Conservation (phyloP, 371 early-diverging fungal species). For the Funneliformis caledonium region DNA sequence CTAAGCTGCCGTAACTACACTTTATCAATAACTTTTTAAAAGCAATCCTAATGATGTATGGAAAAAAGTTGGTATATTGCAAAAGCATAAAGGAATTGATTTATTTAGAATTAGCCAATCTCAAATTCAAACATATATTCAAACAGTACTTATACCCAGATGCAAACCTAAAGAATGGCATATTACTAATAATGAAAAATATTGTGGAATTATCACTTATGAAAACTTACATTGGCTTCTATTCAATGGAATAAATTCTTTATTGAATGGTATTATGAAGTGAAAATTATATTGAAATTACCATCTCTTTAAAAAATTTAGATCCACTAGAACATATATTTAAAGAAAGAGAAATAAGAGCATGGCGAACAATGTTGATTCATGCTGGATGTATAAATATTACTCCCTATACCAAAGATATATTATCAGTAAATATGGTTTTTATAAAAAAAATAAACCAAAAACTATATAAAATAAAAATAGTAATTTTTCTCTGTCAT, state of each 20-base stretch:
- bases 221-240: background rate
- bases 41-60: background rate
- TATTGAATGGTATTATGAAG: background rate
- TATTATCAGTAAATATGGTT: background rate
- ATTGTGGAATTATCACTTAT: background rate
- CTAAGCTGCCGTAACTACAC: background rate
- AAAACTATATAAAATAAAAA: too few relatives aligned
- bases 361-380: background rate
- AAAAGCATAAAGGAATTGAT: background rate
- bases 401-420: background rate
- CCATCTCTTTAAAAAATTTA: background rate
- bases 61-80: background rate
- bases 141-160: background rate
- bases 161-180: background rate
- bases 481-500: background rate
- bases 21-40: too few relatives aligned
- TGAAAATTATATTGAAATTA: constrained; percentile 3
- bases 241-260: background rate
- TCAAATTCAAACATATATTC: background rate
- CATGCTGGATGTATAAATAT: background rate
- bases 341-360: background rate
- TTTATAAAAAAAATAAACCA: too few relatives aligned
- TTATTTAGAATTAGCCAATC: background rate
- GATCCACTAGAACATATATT: background rate
- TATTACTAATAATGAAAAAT: background rate